Evolutionary conservation across 768 basidiomycete species (phyloP).

Genomic region (Boletus rubescentipes): DNA sequence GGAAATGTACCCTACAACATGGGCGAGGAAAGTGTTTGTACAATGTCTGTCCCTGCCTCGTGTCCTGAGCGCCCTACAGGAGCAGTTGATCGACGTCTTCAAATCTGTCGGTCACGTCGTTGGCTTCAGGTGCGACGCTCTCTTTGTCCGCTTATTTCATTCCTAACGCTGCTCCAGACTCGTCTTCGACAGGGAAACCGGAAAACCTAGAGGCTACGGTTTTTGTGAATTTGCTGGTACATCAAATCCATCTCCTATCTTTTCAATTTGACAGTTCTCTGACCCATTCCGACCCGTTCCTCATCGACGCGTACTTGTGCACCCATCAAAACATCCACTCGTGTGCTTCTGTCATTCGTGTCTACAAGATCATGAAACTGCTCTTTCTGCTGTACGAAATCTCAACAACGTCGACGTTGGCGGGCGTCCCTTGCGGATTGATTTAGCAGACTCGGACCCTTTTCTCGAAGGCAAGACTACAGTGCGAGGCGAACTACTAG

Average conservation of each 20-base stretch:
- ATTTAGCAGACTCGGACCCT: slow-evolving; percentile 91
- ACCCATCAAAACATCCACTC: slow-evolving; percentile 9
- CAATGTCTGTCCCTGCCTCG: not conserved
- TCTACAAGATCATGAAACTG: slow-evolving; percentile 87
- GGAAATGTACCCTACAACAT: slow-evolving; percentile 92
- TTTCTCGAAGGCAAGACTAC: slow-evolving; percentile 91
- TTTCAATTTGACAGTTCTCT: slow-evolving; percentile 32
- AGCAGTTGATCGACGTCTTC: slow-evolving; percentile 85
- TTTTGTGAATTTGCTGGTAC: slow-evolving; percentile 92
- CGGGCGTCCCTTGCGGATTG: slow-evolving; percentile 90
- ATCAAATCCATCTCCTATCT: slow-evolving; percentile 37
- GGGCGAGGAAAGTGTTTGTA: slow-evolving; percentile 54
- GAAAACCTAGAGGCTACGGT: slow-evolving; percentile 91
- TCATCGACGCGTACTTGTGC: not conserved
- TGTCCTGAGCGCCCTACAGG: slow-evolving; percentile 38
- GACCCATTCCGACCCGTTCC: slow-evolving; percentile 32
- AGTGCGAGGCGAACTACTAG: slow-evolving; percentile 76
- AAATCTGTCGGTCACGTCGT: slow-evolving; percentile 85
- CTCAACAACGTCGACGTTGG: slow-evolving; percentile 91
- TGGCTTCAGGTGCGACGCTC: slow-evolving; percentile 68
- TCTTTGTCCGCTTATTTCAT: not conserved
- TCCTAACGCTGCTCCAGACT: slow-evolving; percentile 46
- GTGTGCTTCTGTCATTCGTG: slow-evolving; percentile 17
- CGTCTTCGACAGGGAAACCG: slow-evolving; percentile 90
- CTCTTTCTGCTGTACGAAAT: slow-evolving; percentile 92